phyloP scores from a whole-genome alignment of 192 early-diverging fungal species.

The Backusella psychrophila region DNA sequence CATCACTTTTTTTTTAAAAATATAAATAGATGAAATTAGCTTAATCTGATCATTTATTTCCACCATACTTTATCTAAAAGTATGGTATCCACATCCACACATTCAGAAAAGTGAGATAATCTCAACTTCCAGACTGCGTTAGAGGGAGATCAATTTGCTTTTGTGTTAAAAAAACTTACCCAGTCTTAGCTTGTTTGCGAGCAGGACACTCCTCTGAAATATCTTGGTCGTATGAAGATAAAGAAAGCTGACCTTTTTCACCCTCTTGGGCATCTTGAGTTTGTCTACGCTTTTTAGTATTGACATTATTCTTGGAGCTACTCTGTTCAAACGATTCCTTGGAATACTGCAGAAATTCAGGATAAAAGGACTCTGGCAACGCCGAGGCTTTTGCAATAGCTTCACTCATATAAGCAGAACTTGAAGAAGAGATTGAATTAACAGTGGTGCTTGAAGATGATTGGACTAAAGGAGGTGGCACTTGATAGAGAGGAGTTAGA shows the following conservation, averaged over 20 bases:
- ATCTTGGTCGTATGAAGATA: conserved; percentile 2
- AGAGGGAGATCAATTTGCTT: not conserved
- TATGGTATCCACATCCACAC: not conserved
- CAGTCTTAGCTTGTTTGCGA: not conserved
- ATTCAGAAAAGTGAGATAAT: not conserved
- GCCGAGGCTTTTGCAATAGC: conserved; percentile 39
- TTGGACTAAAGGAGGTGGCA: conserved; percentile 19
- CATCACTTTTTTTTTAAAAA: not conserved
- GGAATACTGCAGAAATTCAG: conserved; percentile 39
- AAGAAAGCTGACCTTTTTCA: not conserved
- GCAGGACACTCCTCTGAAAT: not conserved
- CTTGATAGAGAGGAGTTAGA: conserved; percentile 18
- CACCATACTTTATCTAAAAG: not conserved
- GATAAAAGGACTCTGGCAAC: conserved; percentile 38
- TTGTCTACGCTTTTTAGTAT: not conserved
- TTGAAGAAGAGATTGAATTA: conserved; percentile 23
- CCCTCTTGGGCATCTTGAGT: not conserved
- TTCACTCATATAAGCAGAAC: conserved; percentile 29
- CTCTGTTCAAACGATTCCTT: conserved; percentile 41
- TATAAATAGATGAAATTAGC: not conserved
- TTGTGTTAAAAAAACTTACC: not conserved
- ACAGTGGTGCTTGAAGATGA: conserved; percentile 21
- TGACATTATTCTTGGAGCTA: not conserved
- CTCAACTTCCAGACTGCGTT: not conserved
- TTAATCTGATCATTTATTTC: not conserved